Percentiles rank a stretch among this genome's conserved stretches.
Evolutionary conservation across 192 early-diverging fungal species (phyloP).

Genomic region (Dissophora ornata): DNA sequence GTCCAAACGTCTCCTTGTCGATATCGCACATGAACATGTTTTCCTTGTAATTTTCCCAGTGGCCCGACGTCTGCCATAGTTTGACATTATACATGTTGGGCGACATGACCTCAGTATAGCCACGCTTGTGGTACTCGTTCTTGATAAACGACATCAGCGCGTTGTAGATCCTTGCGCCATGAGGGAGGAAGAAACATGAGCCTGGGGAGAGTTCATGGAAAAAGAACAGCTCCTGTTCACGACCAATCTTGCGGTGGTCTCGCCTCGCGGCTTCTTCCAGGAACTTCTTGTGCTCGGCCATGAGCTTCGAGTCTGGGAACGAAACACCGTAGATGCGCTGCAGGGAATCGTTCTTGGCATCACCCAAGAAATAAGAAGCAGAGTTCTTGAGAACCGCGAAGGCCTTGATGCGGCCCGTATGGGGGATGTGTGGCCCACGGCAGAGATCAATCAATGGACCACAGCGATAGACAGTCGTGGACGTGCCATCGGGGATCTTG

Average conservation of each 20-base stretch:
- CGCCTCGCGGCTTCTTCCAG: constrained; percentile 94
- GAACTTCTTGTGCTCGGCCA: constrained; percentile 94
- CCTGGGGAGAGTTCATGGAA: constrained; percentile 96
- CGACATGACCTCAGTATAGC: constrained; percentile 95
- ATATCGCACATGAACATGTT: constrained; percentile 95
- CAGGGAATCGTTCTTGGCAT: constrained; percentile 95
- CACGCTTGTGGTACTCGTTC: constrained; percentile 87
- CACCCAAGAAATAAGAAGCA: constrained; percentile 96
- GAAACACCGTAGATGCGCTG: constrained; percentile 99
- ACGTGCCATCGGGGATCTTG: constrained; percentile 90
- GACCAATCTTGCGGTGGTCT: constrained; percentile 95
- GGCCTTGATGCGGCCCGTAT: constrained; percentile 92
- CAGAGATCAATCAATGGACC: constrained; percentile 97
- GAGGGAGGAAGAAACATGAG: constrained; percentile 92
- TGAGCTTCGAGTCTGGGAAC: constrained; percentile 96
- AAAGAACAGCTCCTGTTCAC: constrained; percentile 98
- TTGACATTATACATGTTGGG: constrained; percentile 99
- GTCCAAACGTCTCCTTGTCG: constrained; percentile 95
- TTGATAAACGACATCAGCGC: constrained; percentile 90
- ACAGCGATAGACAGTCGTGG: constrained; percentile 97
- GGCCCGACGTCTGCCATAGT: constrained; percentile 95
- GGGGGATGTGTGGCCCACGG: constrained; percentile 93
- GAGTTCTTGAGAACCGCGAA: constrained; percentile 96
- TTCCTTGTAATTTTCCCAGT: constrained; percentile 96
- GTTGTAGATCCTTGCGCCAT: constrained; percentile 97